Base-by-base conservation (phyloP, 106 monocot species). In the Phalaenopsis aphrodite region DNA sequence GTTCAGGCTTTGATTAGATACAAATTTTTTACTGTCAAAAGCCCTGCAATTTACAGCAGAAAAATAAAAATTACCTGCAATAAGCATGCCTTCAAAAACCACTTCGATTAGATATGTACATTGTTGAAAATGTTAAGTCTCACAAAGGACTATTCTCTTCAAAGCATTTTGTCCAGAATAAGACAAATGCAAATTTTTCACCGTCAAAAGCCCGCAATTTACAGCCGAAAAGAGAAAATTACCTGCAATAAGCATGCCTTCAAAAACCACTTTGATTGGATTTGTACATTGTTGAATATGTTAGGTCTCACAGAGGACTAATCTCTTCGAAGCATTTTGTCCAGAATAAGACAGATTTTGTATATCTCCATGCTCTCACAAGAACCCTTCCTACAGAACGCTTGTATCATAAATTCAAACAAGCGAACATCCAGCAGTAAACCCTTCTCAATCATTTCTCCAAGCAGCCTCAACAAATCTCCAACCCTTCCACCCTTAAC, bases 381-480 rank as follows among this genome's bases (percentile, higher is more conserved):
- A 77, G 79, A 81, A 4, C 90, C 87, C 52, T 83, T 39, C 79
- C 39, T 56, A 79, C 90, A 90, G 55, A 85, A 85, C 14, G 61
- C 83, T 76, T 75, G 81, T 24, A 90, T 79, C 77, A 90, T 37
- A 19, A 67, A 72, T 66, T 83, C 61, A 21, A 83, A 71, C 36
- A 83, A 56, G 45, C 36, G 42, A 43, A 12, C 48, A 76, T 90
- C 68, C 16, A 81, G 56, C 37, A 49, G 39, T 52, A 90, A 39
- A 42, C 85, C 87, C 76, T 72, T 15, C 8, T 41, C 23, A 19
- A 41, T 76, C 78, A 87, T 83, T 81, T 85, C 83, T 64, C 79
- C 78, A 66, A 87, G 65, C 17, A 90, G 36, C 15, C 42, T 14
- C 48, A 85, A 10, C 10, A 83, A 49, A 42, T 58, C 58, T 18